A percentile compares a stretch with the other conserved stretches of the same genome.
Conservation (phyloP, 345 rosid genomes). For the Combretum micranthum region DNA sequence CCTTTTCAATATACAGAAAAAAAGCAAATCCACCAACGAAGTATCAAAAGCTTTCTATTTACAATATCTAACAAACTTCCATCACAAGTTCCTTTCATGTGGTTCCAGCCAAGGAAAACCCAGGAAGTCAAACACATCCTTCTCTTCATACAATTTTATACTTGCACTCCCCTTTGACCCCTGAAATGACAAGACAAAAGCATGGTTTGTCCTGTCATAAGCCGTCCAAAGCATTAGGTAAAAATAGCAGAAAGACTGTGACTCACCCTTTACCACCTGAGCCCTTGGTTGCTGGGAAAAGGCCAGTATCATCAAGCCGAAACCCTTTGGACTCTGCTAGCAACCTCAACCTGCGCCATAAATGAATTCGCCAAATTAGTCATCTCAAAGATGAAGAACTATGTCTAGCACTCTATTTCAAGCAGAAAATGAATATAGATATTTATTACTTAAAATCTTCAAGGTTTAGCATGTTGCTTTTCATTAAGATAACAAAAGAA, state of each 20-base stretch:
- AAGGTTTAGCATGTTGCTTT: neutral
- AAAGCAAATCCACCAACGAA: neutral
- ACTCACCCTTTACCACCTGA: conserved; percentile 69
- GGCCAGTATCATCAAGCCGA: conserved; percentile 83
- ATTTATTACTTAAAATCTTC: neutral
- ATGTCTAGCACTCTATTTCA: too few relatives aligned
- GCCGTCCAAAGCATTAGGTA: too few relatives aligned
- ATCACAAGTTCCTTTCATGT: conserved; percentile 67
- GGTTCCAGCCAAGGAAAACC: conserved; percentile 86
- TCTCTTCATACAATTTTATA: conserved; percentile 51
- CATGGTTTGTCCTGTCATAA: neutral
- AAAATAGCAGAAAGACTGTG: neutral
- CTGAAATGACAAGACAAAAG: conserved; percentile 27
- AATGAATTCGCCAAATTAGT: neutral
- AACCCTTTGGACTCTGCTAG: conserved; percentile 86
- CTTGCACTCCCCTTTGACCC: conserved; percentile 58
- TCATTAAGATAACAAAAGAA: neutral
- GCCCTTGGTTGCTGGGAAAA: conserved; percentile 77
- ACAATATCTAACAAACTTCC: conserved; percentile 6
- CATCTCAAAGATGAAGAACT: neutral
- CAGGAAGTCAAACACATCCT: conserved; percentile 77
- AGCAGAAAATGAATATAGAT: neutral
- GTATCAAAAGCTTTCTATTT: neutral
- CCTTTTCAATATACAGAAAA: neutral
- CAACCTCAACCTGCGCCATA: conserved; percentile 68